phyloP scores from a whole-genome alignment of 345 rosid genomes.

The Eutrema yunnanense region DNA sequence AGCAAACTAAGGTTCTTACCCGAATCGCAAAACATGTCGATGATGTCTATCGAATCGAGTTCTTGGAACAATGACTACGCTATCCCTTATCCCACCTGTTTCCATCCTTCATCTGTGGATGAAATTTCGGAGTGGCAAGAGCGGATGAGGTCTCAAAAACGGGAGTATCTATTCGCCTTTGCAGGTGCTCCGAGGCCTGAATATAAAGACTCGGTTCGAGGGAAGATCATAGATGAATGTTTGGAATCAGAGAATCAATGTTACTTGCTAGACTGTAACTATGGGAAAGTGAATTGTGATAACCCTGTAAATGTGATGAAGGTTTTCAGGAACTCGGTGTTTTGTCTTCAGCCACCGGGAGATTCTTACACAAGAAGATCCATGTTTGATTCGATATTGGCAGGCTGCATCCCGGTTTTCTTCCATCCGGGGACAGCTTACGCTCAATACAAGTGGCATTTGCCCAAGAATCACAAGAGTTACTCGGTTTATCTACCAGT shows the following conservation, averaged over 20 bases:
- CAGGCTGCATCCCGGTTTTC: conserved; percentile 63
- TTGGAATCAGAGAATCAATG: conserved; percentile 37
- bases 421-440: conserved; percentile 65
- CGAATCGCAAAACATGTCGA: conserved; percentile 51
- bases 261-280: conserved; percentile 49
- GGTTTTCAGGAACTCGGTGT: conserved; percentile 47
- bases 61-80: conserved; percentile 67
- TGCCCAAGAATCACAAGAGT: conserved; percentile 37
- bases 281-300: conserved; percentile 43
- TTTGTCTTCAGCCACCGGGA: conserved; percentile 63
- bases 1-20: conserved; percentile 65
- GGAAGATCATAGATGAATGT: conserved; percentile 59
- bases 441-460: conserved; percentile 56
- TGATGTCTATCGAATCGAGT: conserved; percentile 57
- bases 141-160: conserved; percentile 31
- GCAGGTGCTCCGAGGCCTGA: conserved; percentile 65
- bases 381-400: conserved; percentile 52
- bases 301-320: conserved; percentile 57
- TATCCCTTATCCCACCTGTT: conserved; percentile 57
- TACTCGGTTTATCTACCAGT: conserved; percentile 56
- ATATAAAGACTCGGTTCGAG: conserved; percentile 43
- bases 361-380: conserved; percentile 66
- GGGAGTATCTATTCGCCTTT: conserved; percentile 49
- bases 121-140: conserved; percentile 54
- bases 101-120: conserved; percentile 42